phyloP scores from a whole-genome alignment of 2,329 filamentous ascomycete species.

The Cercospora nicotianae region DNA sequence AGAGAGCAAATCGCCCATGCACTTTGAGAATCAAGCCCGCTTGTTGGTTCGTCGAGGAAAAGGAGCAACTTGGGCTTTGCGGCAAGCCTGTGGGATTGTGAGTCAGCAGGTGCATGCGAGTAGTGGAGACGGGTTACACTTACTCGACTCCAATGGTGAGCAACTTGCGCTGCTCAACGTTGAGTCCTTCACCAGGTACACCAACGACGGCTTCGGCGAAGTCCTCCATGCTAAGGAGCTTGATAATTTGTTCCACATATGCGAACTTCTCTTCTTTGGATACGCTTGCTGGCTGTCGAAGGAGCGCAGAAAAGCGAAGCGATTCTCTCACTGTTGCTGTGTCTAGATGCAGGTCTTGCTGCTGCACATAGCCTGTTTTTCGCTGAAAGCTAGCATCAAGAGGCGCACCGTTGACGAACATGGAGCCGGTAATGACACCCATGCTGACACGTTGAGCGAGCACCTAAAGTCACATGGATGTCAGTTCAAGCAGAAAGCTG shows the following conservation, averaged over 20 bases:
- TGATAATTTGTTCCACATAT: conserved; percentile 65
- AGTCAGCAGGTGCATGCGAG: conserved; percentile 63
- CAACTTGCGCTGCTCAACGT: conserved; percentile 63
- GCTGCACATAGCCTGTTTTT: conserved; percentile 67
- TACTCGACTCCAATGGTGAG: conserved; percentile 62
- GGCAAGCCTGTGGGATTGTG: conserved; percentile 62
- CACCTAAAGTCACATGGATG: conserved; percentile 33
- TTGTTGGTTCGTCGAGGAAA: conserved; percentile 61
- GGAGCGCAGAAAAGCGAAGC: conserved; percentile 56
- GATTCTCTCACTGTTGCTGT: conserved; percentile 59
- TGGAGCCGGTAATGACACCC: conserved; percentile 65
- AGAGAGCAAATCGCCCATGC: conserved; percentile 65
- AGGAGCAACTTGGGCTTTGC: conserved; percentile 58
- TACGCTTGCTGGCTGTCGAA: conserved; percentile 57
- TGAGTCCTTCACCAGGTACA: conserved; percentile 60
- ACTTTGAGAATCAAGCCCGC: conserved; percentile 63
- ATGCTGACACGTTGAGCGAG: conserved; percentile 59
- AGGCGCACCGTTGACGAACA: conserved; percentile 62
- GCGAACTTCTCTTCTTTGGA: conserved; percentile 59
- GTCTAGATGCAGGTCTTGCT: conserved; percentile 62
- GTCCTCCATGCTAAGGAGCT: conserved; percentile 66
- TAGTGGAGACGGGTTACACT: conserved; percentile 44
- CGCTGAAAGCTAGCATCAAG: conserved; percentile 61
- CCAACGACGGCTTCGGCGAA: conserved; percentile 65
- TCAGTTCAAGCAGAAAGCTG: neutral